Evolutionary conservation across 2,329 filamentous ascomycete species (phyloP).

Genomic region (Penicillium sp.): DNA sequence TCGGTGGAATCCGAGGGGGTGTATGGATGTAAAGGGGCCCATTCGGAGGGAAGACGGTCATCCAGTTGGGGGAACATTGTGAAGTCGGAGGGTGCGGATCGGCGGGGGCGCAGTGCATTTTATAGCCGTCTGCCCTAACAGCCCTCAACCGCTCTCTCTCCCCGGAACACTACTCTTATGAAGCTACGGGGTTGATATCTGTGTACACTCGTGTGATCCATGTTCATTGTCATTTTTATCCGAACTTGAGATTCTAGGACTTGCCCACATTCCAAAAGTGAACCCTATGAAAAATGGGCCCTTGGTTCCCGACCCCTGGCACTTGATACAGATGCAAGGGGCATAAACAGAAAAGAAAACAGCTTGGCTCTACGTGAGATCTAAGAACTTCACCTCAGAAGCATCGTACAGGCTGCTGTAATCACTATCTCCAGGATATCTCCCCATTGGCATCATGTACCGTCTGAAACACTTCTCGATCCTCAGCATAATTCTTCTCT

Average conservation of each 20-base stretch:
- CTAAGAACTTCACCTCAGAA: background rate
- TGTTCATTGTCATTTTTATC: too few species aligned
- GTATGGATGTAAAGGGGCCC: slow-evolving; percentile 12
- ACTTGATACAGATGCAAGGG: slow-evolving; percentile 8
- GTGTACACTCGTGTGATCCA: too few species aligned
- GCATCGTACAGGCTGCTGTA: background rate
- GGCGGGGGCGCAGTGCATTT: background rate
- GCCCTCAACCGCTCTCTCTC: too few species aligned
- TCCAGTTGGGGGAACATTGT: background rate
- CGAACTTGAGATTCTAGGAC: too few species aligned
- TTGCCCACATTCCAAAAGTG: background rate
- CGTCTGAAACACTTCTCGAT: slow-evolving; percentile 21
- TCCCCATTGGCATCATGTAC: slow-evolving; percentile 16
- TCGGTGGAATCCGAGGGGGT: slow-evolving; percentile 16
- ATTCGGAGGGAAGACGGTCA: slow-evolving; percentile 2
- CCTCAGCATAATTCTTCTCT: slow-evolving; percentile 24
- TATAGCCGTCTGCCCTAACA: background rate
- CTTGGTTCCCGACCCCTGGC: background rate
- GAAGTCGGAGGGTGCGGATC: background rate
- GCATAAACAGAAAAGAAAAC: background rate
- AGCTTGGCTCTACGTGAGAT: background rate
- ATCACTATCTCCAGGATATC: background rate
- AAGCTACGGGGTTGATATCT: too few species aligned
- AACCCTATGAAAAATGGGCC: background rate
- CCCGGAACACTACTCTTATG: too few species aligned